phyloP scores from a whole-genome alignment of 305 asterid species.

The Ilex paraguariensis region DNA sequence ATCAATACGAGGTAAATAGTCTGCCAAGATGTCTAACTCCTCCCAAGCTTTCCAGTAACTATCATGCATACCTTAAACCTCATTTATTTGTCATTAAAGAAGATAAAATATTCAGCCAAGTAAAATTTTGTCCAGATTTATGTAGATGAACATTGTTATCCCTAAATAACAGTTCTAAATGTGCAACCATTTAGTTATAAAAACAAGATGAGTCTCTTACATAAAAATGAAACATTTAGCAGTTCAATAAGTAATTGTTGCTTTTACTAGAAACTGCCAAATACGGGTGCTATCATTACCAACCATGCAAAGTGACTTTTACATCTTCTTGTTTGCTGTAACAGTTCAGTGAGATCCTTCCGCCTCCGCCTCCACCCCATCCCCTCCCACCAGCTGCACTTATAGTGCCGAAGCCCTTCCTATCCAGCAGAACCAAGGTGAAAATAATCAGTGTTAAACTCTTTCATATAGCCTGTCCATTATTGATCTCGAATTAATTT shows the following conservation, averaged over 20 bases:
- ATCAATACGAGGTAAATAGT: too few relatives aligned
- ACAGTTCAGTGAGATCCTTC: conserved; percentile 86
- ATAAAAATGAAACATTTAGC: conserved; percentile 15
- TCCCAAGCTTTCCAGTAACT: too few relatives aligned
- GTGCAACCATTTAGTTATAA: neutral
- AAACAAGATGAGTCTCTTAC: neutral
- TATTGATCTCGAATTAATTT: too few relatives aligned
- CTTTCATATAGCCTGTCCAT: too few relatives aligned
- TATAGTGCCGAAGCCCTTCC: conserved; percentile 84
- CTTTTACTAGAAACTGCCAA: conserved; percentile 23
- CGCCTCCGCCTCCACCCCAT: conserved; percentile 99
- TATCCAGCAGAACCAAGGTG: conserved; percentile 37
- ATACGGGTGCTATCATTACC: conserved; percentile 30
- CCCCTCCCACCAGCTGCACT: conserved; percentile 97
- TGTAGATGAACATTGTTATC: too few relatives aligned
- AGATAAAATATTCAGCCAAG: too few relatives aligned
- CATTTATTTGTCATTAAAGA: too few relatives aligned
- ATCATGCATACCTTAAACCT: too few relatives aligned
- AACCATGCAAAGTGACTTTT: conserved; percentile 82
- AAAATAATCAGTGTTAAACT: conserved; percentile 13
- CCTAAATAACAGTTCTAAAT: neutral
- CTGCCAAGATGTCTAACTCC: too few relatives aligned
- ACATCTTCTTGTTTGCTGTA: conserved; percentile 98
- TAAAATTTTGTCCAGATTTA: too few relatives aligned
- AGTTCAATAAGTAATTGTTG: conserved; percentile 13